A percentile compares a stretch with the other conserved stretches of the same genome.
Conservation (phyloP, 108 stramenopile genomes). For the Fistulifera pelliculosa region DNA sequence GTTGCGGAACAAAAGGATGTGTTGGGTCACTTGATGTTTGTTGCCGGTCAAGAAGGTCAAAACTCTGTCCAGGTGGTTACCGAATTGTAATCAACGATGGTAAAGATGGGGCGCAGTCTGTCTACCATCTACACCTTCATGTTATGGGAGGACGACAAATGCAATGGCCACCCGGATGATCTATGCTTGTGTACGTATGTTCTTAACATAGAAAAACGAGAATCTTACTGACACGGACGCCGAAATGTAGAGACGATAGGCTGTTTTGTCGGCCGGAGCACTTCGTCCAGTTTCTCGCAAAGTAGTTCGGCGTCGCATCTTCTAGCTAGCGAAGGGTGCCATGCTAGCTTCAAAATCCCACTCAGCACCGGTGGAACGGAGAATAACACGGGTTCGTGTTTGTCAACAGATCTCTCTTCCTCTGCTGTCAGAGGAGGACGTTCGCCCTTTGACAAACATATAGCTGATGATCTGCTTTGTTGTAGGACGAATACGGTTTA, state of each 20-base stretch:
- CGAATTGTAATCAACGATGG: slow-evolving; percentile 95
- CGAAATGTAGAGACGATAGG: no score
- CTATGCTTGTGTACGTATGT: neutral
- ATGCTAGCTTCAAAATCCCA: no score
- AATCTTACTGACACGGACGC: no score
- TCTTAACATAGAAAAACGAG: no score
- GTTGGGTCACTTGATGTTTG: slow-evolving; percentile 92
- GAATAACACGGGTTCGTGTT: slow-evolving; percentile 7
- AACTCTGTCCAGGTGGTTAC: slow-evolving; percentile 84
- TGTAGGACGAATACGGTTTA: slow-evolving; percentile 19
- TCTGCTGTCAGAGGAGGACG: slow-evolving; percentile 11
- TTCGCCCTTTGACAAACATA: slow-evolving; percentile 13
- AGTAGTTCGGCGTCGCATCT: no score
- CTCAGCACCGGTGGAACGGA: no score
- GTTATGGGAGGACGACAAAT: slow-evolving; percentile 88
- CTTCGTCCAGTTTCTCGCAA: no score
- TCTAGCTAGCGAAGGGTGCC: no score
- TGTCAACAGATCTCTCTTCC: slow-evolving; percentile 30
- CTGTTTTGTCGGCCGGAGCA: no score
- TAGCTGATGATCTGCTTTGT: slow-evolving; percentile 7
- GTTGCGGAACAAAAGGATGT: slow-evolving; percentile 84
- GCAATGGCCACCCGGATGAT: slow-evolving; percentile 90
- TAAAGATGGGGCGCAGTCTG: slow-evolving; percentile 82
- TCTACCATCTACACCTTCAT: slow-evolving; percentile 91
- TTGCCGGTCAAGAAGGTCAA: slow-evolving; percentile 81